Conservation (phyloP, 148 eudicot species). For the Agrostemma githago region DNA sequence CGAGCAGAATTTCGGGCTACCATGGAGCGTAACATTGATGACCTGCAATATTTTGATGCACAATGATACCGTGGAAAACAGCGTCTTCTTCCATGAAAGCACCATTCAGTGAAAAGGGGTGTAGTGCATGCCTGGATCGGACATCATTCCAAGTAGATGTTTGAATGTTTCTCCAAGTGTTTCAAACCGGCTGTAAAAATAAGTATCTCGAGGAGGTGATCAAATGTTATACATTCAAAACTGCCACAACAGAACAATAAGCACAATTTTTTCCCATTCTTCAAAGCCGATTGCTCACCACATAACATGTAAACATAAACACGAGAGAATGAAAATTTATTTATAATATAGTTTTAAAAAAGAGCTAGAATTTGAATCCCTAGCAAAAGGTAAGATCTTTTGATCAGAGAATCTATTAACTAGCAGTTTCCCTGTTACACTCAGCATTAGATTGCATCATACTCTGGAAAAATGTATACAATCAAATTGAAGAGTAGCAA, state of each 20-base stretch:
- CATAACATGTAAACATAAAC: not conserved
- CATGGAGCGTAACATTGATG: conserved; percentile 61
- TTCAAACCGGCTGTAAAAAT: conserved; percentile 4
- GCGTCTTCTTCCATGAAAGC: conserved; percentile 49
- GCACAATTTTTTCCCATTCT: too few relatives aligned
- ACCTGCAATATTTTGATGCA: conserved; percentile 37
- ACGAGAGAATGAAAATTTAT: not conserved
- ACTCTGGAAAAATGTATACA: not conserved
- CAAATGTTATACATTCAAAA: not conserved
- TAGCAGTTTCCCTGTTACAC: not conserved
- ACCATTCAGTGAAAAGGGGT: conserved; percentile 21
- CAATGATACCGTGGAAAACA: conserved; percentile 21
- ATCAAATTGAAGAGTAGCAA: not conserved
- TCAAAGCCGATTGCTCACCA: not conserved
- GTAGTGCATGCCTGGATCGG: conserved; percentile 8
- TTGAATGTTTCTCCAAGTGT: not conserved
- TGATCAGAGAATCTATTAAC: not conserved
- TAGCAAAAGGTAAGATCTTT: not conserved
- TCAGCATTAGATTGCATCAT: not conserved
- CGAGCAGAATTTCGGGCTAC: conserved; percentile 43
- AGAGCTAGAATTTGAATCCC: too few relatives aligned
- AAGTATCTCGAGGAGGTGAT: not conserved
- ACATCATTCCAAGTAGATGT: conserved; percentile 1
- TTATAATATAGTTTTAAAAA: too few relatives aligned
- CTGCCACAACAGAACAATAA: too few relatives aligned